Percentiles rank a stretch among this genome's conserved stretches.
These are phyloP conservation scores for Coemansia sp. DNA, from an alignment of 192 early-diverging fungal species.

Conservation along the genomic window DNA sequence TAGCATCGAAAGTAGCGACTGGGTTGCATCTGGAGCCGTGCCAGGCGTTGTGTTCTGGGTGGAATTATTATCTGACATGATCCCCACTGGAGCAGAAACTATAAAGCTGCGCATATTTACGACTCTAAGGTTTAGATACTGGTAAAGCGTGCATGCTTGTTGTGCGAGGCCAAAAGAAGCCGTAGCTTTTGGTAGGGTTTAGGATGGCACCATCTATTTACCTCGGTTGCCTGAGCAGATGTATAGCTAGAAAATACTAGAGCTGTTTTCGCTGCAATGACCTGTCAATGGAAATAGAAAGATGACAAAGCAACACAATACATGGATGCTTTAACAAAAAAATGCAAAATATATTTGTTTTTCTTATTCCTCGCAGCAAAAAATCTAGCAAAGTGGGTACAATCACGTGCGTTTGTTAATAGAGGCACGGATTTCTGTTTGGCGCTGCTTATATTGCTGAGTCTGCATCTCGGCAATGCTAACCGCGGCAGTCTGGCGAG, in stretches of 20 bases:
- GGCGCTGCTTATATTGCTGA: constrained; percentile 13
- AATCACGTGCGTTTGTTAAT: constrained; percentile 1
- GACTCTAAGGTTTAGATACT: not conserved
- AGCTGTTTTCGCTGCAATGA: not conserved
- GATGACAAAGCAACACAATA: not conserved
- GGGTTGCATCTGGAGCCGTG: not conserved
- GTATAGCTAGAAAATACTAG: not conserved
- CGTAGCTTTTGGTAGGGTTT: not conserved
- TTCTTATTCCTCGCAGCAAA: constrained; percentile 1
- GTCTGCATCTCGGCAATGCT: constrained; percentile 20
- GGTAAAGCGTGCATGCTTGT: not conserved
- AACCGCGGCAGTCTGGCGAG: constrained; percentile 10
- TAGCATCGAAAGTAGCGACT: constrained; percentile 1
- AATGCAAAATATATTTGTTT: not conserved
- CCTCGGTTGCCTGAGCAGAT: constrained; percentile 1
- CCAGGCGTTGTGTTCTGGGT: not conserved
- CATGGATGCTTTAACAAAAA: not conserved
- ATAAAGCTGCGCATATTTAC: not conserved
- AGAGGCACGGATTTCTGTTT: not conserved
- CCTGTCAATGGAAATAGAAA: not conserved
- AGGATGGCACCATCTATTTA: not conserved
- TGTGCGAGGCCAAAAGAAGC: not conserved
- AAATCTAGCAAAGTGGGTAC: constrained; percentile 5
- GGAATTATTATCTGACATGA: not conserved
- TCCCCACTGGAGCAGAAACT: not conserved